Base-by-base conservation (phyloP, 2,329 filamentous ascomycete genomes). In the Endothia cerciana region DNA sequence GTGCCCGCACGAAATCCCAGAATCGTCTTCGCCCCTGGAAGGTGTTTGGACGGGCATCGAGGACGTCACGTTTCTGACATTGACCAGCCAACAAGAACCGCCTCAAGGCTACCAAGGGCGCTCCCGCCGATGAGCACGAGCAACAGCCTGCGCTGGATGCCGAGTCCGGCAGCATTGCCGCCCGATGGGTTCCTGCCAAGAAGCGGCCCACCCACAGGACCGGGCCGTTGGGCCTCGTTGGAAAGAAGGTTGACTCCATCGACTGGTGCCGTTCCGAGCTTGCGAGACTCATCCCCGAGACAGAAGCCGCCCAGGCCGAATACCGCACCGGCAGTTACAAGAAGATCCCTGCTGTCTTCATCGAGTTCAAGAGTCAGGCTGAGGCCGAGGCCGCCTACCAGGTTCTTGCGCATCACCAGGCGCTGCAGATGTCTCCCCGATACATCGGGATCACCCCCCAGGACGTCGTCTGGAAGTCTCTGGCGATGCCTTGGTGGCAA, bases 241-340 rank as follows among this genome's bases (percentile, higher is more conserved):
- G 93, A 71, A 89, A 93, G 74, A 95, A 97, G 77, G 94, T 97
- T 19, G 95, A 99, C 78, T 95, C 93, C 0, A 97, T 99, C 76
- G 88, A 94, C 69, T 97, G 91, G 91, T 91, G 89, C 69, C 91
- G 95, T 61, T 82, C 84, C 1, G 91, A 96, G 76, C 87, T 97
- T 62, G 86, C 90, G 69, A 88, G 88, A 59, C 85, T 96, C 55
- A 89, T 90, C 62, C 89, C 91, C 0, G 84, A 91, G 67, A 89
- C 93, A 38, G 85, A 91, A 60, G 82, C 85, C 51, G 83, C 87
- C 30, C 92, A 95, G 75, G 83, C 82, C 49, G 83, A 85, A 59
- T 91, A 94, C 74, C 85, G 83, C 60, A 79, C 82, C 33, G 87
- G 91, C 61, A 84, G 91, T 47, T 87, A 83, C 56, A 85, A 88